A percentile compares a stretch with the other conserved stretches of the same genome.
Conservation (phyloP, 2,329 filamentous ascomycete species). For the Aspergillus chevalieri region DNA sequence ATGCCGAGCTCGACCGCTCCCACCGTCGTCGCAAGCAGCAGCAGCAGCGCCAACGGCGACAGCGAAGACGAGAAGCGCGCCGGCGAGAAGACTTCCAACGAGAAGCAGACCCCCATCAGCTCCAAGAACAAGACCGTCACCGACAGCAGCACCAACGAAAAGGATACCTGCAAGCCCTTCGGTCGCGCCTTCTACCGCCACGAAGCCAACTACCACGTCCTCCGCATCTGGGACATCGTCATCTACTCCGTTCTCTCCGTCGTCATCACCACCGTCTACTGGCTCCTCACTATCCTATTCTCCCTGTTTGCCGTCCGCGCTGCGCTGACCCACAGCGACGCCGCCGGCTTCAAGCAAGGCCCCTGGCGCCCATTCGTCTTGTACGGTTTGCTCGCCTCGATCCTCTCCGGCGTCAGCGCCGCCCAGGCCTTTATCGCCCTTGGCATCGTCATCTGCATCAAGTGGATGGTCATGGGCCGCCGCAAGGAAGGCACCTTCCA, state of each 20-base stretch:
- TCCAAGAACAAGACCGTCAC: background rate
- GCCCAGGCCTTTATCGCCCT: constrained; percentile 42
- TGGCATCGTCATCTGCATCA: constrained; percentile 40
- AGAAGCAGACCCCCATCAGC: constrained; percentile 1
- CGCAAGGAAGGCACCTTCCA: constrained; percentile 50
- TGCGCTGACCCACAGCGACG: constrained; percentile 20
- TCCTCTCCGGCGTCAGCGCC: constrained; percentile 30
- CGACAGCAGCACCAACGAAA: background rate
- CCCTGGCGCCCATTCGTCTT: constrained; percentile 38
- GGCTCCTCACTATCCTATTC: constrained; percentile 42
- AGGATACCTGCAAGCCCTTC: constrained; percentile 41
- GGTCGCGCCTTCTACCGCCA: constrained; percentile 52
- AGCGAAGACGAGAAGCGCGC: constrained; percentile 1
- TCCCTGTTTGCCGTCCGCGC: constrained; percentile 41
- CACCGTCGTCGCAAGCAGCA: constrained; percentile 10
- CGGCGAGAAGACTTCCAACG: constrained; percentile 7
- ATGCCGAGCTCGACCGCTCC: constrained; percentile 9
- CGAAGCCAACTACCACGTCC: constrained; percentile 47
- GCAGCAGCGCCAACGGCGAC: constrained; percentile 1
- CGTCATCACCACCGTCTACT: constrained; percentile 45
- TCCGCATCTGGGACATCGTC: constrained; percentile 45
- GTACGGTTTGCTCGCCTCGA: constrained; percentile 7
- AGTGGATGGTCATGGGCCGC: constrained; percentile 50
- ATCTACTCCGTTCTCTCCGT: constrained; percentile 45
- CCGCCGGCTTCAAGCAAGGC: constrained; percentile 12